Evolutionary conservation across 2,329 filamentous ascomycete species (phyloP).

Genomic region (Gaeumannomyces sp.): DNA sequence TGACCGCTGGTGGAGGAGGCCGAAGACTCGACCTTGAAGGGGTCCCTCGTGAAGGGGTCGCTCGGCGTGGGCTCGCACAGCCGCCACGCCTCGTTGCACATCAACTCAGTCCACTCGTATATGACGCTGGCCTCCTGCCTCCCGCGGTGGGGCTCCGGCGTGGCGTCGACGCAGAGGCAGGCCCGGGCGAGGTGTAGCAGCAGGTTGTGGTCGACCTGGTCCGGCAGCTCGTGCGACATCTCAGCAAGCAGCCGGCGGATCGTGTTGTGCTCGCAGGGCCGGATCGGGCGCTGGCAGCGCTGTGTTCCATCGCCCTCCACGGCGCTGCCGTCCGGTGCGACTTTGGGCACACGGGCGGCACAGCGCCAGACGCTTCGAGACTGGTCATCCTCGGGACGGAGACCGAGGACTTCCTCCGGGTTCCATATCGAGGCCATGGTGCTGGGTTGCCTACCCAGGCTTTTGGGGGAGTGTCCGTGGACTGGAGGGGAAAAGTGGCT

Average conservation of each 20-base stretch:
- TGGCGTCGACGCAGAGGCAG: slow-evolving; percentile 11
- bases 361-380: slow-evolving; percentile 2
- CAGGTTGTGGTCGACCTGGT: slow-evolving; percentile 11
- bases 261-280: slow-evolving; percentile 8
- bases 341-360: neutral
- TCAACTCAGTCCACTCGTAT: slow-evolving; percentile 11
- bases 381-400: neutral
- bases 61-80: neutral
- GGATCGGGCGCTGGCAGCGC: slow-evolving; percentile 8
- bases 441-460: neutral
- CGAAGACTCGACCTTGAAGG: neutral
- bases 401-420: slow-evolving; percentile 6
- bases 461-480: neutral
- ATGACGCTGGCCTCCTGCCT: slow-evolving; percentile 10
- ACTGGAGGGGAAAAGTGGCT: no score
- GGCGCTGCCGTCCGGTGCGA: neutral
- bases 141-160: slow-evolving; percentile 9
- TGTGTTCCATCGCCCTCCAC: neutral
- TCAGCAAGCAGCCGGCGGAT: slow-evolving; percentile 11
- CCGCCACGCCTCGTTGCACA: slow-evolving; percentile 9
- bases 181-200: slow-evolving; percentile 11
- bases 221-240: slow-evolving; percentile 9
- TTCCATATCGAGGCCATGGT: slow-evolving; percentile 4
- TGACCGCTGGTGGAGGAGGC: no score
- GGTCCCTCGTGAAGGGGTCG: neutral